Percentiles rank a stretch among this genome's conserved stretches.
phyloP scores from a whole-genome alignment of 108 stramenopile genomes.

The Nitzschia palea region DNA sequence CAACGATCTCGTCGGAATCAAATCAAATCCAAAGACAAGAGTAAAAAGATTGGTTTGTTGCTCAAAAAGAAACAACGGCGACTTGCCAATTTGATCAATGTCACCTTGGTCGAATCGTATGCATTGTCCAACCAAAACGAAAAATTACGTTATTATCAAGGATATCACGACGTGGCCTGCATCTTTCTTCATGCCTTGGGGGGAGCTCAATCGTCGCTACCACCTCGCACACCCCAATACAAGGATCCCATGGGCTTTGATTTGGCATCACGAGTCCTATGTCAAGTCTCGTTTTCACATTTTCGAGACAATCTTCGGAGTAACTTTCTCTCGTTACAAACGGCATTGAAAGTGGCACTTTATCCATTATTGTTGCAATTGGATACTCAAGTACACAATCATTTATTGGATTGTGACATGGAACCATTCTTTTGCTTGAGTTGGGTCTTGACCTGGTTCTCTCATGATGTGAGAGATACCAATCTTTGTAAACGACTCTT shows the following conservation, averaged over 20 bases:
- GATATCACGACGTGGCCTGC: conserved; percentile 85
- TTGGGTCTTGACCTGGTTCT: conserved; percentile 93
- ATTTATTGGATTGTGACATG: conserved; percentile 75
- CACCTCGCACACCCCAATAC: neutral
- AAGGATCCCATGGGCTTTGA: conserved; percentile 50
- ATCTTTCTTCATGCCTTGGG: conserved; percentile 73
- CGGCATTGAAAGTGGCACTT: conserved; percentile 57
- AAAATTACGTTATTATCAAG: conserved; percentile 80
- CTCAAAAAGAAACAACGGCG: conserved; percentile 72
- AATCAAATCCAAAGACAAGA: conserved; percentile 58
- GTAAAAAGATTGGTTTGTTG: conserved; percentile 36
- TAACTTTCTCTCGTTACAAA: conserved; percentile 63
- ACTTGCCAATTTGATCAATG: conserved; percentile 76
- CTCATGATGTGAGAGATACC: conserved; percentile 89
- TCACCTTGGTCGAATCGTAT: conserved; percentile 61
- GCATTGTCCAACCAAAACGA: conserved; percentile 9
- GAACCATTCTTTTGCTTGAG: conserved; percentile 88
- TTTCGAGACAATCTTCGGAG: conserved; percentile 58
- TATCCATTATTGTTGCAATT: conserved; percentile 65
- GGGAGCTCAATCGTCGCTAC: conserved; percentile 24
- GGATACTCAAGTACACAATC: conserved; percentile 71
- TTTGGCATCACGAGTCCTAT: conserved; percentile 62
- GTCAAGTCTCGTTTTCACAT: conserved; percentile 64
- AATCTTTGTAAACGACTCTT: conserved; percentile 80
- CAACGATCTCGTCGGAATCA: conserved; percentile 55